A percentile compares a stretch with the other conserved stretches of the same genome.
Conservation (phyloP, 202 grass and related monocot species). For the Carex arenaria region DNA sequence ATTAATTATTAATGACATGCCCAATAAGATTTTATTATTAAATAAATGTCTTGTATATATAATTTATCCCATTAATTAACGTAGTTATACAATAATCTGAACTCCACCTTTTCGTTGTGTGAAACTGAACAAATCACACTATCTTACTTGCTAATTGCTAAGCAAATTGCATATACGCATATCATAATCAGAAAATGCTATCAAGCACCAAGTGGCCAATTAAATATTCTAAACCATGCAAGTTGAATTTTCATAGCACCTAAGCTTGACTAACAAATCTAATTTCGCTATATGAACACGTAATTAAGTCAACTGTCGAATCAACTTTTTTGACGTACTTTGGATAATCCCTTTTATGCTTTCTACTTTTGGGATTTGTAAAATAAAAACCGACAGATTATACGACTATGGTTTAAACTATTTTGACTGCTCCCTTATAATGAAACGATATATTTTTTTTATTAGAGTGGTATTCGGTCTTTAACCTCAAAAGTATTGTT, state of each 20-base stretch:
- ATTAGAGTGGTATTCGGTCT: neutral
- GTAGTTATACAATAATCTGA: neutral
- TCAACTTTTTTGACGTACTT: neutral
- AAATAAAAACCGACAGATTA: neutral
- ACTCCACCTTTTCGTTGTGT: neutral
- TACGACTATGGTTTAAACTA: neutral
- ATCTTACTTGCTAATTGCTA: neutral
- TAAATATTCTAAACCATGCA: neutral
- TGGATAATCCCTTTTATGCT: neutral
- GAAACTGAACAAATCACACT: neutral
- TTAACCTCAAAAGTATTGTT: neutral
- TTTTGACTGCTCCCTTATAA: neutral
- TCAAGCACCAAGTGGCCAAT: neutral
- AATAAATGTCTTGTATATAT: no score
- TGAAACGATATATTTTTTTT: no score
- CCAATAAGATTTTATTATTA: no score
- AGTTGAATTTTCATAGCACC: neutral
- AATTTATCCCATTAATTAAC: no score
- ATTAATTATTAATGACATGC: no score
- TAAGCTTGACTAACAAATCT: neutral
- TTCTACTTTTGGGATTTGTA: neutral
- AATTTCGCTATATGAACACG: neutral
- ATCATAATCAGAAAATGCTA: neutral
- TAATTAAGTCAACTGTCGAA: slow-evolving; percentile 10
- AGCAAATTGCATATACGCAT: neutral